Evolutionary conservation across 176 grass and related monocot genomes (phyloP).

Genomic region (Oropetium thomaeum): DNA sequence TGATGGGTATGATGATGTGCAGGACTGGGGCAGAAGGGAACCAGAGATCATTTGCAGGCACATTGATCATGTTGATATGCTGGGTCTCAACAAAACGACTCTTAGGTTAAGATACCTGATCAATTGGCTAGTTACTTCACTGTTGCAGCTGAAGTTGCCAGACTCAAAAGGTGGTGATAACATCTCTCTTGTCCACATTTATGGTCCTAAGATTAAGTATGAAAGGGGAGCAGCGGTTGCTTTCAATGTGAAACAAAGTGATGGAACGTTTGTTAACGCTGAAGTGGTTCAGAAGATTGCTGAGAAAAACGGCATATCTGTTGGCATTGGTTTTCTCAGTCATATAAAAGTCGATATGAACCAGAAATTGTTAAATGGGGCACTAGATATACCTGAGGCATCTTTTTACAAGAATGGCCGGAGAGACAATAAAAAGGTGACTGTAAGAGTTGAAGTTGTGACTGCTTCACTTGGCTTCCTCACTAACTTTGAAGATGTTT

Average conservation of each 20-base stretch:
- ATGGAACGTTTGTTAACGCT: conserved; percentile 61
- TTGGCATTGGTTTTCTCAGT: conserved; percentile 90
- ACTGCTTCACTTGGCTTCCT: conserved; percentile 95
- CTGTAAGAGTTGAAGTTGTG: conserved; percentile 81
- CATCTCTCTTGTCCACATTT: conserved; percentile 72
- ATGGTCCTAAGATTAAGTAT: conserved; percentile 99
- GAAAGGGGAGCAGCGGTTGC: conserved; percentile 97
- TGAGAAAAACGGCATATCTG: conserved; percentile 82
- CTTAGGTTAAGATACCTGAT: conserved; percentile 88
- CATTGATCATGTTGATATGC: conserved; percentile 93
- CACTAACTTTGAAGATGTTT: conserved; percentile 98
- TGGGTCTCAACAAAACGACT: conserved; percentile 97
- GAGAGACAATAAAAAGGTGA: conserved; percentile 65
- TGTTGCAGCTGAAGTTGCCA: conserved; percentile 77
- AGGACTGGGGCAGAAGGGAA: conserved; percentile 83
- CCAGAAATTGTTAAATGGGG: conserved; percentile 59
- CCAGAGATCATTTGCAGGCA: conserved; percentile 94
- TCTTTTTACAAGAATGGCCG: conserved; percentile 55
- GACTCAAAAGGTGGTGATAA: conserved; percentile 47
- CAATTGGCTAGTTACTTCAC: conserved; percentile 93
- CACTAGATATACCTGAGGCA: conserved; percentile 44
- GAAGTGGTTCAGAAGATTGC: conserved; percentile 97
- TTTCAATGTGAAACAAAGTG: conserved; percentile 88
- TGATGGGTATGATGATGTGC: conserved; percentile 69
- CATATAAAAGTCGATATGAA: conserved; percentile 74